Evolutionary conservation across 2,329 filamentous ascomycete genomes (phyloP).

Genomic region (Aspergillus phoenicis): DNA sequence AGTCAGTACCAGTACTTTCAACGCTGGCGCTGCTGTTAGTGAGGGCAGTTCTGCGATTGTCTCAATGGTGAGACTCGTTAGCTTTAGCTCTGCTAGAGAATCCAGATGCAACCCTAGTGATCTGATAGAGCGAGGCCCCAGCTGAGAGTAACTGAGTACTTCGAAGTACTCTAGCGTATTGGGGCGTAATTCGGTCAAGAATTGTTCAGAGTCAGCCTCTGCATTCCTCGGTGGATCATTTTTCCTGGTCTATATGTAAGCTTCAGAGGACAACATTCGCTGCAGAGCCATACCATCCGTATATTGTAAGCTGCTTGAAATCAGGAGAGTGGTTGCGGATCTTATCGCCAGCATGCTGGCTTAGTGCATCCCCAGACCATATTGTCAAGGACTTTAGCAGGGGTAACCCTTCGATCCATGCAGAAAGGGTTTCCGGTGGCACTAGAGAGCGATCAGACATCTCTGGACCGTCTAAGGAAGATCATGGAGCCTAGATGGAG

Average conservation of each 20-base stretch:
- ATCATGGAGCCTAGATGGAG: background rate
- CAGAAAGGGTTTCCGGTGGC: slow-evolving; percentile 54
- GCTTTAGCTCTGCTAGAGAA: slow-evolving; percentile 58
- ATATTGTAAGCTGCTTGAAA: slow-evolving; percentile 64
- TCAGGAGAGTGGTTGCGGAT: slow-evolving; percentile 62
- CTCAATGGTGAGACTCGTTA: slow-evolving; percentile 52
- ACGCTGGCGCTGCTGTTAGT: slow-evolving; percentile 28
- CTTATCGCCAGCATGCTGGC: slow-evolving; percentile 55
- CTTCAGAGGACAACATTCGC: background rate
- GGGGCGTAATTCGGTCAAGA: slow-evolving; percentile 58
- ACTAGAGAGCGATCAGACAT: slow-evolving; percentile 37
- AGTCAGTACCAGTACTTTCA: slow-evolving; percentile 54
- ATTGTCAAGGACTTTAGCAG: slow-evolving; percentile 62
- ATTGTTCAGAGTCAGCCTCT: slow-evolving; percentile 61
- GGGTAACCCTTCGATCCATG: slow-evolving; percentile 62
- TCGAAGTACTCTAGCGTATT: slow-evolving; percentile 63
- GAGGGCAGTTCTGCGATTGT: slow-evolving; percentile 44
- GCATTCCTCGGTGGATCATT: slow-evolving; percentile 42
- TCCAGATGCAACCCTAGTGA: slow-evolving; percentile 56
- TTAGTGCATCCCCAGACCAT: slow-evolving; percentile 63
- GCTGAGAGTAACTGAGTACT: slow-evolving; percentile 58
- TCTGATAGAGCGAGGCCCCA: slow-evolving; percentile 58
- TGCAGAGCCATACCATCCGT: slow-evolving; percentile 45
- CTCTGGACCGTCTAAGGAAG: background rate
- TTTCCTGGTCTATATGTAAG: slow-evolving; percentile 35